Evolutionary conservation across 352 stramenopile genomes (phyloP), one percentile per base, ranked within the genome.

Genomic region (Pythium folliculosum): DNA sequence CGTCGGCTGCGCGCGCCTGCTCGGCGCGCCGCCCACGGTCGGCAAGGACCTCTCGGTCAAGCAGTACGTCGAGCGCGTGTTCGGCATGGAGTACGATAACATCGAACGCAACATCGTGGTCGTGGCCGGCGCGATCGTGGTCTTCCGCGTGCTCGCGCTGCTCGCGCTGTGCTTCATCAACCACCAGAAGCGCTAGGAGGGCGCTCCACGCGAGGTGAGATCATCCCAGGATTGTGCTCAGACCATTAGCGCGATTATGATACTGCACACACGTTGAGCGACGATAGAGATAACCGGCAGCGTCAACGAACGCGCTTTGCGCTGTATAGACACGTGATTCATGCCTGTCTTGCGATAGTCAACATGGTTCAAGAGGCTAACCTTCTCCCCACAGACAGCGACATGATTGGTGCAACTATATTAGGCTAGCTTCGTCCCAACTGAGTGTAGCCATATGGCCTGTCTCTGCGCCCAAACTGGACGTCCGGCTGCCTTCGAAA

Each of bases 101-200:
- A 60, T 76, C 50, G 22, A 16, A n/a, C 58, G 56, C 48, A 63
- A 76, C 45, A 27, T 72, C 7, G 27, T 53, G 23, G 47, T 76
- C 53, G 5, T 71, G 25, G 48, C 73, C 17, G 62, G 49, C 22
- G 57, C 27, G 40, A 89, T 86, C 44, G 35, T 81, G 50, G 64
- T 57, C 38, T 73, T 86, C 32, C 67, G 77, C 40, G 40, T 87
- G 5, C 67, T 87, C 3, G 77, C 74, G 40, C 53, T 85, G 17
- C 49, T 89, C 10, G 67, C 73, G 22, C 63, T 86, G 60, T 69
- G 76, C 7, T 87, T 76, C 51, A 61, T 86, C 45, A 83, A 83
- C 51, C 77, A 87, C 63, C 78, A 85, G 59, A 84, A 82, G 60
- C 69, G 73, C 27, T 82, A 75, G 62, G 3, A 19, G 10, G 14